Conservation (phyloP, 257 asterid genomes). For the Przewalskia tangutica region DNA sequence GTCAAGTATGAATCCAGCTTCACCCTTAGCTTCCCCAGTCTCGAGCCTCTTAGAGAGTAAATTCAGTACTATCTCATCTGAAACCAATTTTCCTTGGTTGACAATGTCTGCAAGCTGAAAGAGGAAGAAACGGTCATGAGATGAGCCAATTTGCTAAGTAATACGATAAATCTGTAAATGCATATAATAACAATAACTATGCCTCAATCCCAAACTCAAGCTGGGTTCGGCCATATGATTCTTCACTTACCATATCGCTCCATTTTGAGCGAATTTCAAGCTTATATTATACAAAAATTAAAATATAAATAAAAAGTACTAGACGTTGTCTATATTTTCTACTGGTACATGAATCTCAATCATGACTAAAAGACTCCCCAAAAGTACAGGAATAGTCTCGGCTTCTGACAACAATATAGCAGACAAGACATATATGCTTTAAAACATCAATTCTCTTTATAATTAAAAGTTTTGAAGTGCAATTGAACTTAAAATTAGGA, state of each 20-base stretch:
- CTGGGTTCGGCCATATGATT: neutral
- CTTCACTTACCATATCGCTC: neutral
- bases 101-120: slow-evolving; percentile 79
- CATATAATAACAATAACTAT: neutral
- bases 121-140: neutral
- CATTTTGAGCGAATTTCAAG: neutral
- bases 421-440: neutral
- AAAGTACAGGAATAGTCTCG: neutral
- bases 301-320: neutral
- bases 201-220: neutral
- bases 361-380: neutral
- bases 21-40: slow-evolving; percentile 72
- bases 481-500: neutral
- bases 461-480: too few species aligned
- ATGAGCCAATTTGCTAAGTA: neutral
- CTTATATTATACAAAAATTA: neutral
- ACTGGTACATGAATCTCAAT: neutral
- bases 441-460: neutral
- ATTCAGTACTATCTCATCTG: slow-evolving; percentile 80
- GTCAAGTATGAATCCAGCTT: slow-evolving; percentile 84
- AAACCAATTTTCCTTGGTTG: slow-evolving; percentile 90
- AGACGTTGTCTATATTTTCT: neutral
- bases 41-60: slow-evolving; percentile 88
- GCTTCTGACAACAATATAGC: neutral
- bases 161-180: neutral